Conservation (phyloP, 257 asterid species). For the Solanum bukasovii region DNA sequence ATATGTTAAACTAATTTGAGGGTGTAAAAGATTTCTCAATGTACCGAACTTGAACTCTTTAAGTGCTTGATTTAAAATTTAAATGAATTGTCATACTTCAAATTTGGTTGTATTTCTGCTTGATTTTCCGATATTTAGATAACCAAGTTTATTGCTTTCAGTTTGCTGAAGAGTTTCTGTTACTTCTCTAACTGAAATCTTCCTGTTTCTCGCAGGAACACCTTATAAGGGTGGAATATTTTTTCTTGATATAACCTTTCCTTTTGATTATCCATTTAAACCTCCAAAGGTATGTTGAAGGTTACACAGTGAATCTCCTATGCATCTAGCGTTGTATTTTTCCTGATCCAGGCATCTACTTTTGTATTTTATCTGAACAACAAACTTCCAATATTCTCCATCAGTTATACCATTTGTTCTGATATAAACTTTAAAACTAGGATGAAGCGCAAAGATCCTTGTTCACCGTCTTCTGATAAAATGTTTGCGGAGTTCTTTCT, state of each 20-base stretch:
- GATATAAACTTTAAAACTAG: neutral
- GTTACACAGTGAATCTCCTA: neutral
- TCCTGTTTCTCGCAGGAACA: constrained; percentile 51
- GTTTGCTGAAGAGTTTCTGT: neutral
- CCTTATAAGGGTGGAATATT: constrained; percentile 85
- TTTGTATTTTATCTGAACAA: neutral
- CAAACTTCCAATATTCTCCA: neutral
- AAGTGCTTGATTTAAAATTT: neutral
- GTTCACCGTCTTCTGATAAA: neutral
- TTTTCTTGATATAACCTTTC: constrained; percentile 85
- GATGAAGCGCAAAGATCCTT: neutral
- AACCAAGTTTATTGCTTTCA: neutral
- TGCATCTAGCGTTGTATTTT: neutral
- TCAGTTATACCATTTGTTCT: neutral
- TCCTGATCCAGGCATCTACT: neutral
- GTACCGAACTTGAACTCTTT: neutral
- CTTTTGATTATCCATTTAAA: constrained; percentile 72
- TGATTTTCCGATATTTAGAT: neutral
- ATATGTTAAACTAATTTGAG: neutral
- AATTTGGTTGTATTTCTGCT: neutral
- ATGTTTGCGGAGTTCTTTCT: neutral
- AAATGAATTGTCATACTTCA: neutral
- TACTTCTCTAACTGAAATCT: neutral
- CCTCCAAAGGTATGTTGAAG: constrained; percentile 74
- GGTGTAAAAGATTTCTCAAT: neutral